A percentile compares a stretch with the other conserved stretches of the same genome.
These are phyloP conservation scores for Bidens hawaiensis DNA, from an alignment of 140 eudicot species.

Conservation along the genomic window DNA sequence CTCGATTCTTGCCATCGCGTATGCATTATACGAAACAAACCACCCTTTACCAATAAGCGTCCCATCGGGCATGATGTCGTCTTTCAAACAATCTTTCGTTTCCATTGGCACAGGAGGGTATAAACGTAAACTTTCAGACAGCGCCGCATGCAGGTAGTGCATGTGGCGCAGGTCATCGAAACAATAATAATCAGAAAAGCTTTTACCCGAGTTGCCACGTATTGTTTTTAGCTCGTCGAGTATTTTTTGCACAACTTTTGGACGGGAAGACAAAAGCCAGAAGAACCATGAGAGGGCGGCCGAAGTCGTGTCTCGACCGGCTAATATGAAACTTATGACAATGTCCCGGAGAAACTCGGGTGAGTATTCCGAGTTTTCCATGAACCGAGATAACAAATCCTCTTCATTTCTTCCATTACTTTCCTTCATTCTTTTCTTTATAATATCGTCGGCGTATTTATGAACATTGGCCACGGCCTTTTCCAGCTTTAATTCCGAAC, in stretches of 20 bases:
- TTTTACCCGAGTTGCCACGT: slow-evolving; percentile 19
- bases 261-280: slow-evolving; percentile 58
- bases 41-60: slow-evolving; percentile 38
- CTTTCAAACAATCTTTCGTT: slow-evolving; percentile 41
- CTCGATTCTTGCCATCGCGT: slow-evolving; percentile 74
- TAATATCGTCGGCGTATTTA: slow-evolving; percentile 65
- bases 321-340: slow-evolving; percentile 71
- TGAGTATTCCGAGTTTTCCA: slow-evolving; percentile 41
- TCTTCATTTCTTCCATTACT: slow-evolving; percentile 26
- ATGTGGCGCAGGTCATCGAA: slow-evolving; percentile 63
- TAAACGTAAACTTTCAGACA: slow-evolving; percentile 64
- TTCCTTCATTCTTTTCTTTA: slow-evolving; percentile 48
- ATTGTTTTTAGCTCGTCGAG: slow-evolving; percentile 41
- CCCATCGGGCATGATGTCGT: slow-evolving; percentile 63
- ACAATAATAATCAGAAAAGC: slow-evolving; percentile 15
- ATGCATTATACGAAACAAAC: slow-evolving; percentile 42
- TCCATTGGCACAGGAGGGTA: slow-evolving; percentile 79
- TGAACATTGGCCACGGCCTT: slow-evolving; percentile 59
- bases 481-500: slow-evolving; percentile 44
- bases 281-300: slow-evolving; percentile 81
- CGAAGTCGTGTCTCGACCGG: slow-evolving; percentile 93
- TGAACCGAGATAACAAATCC: slow-evolving; percentile 75
- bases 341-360: slow-evolving; percentile 58
- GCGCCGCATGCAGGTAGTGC: slow-evolving; percentile 79
- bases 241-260: slow-evolving; percentile 43